These are phyloP conservation scores for Lactuca saligna DNA, from an alignment of 129 eudicot genomes.

Conservation along the genomic window DNA sequence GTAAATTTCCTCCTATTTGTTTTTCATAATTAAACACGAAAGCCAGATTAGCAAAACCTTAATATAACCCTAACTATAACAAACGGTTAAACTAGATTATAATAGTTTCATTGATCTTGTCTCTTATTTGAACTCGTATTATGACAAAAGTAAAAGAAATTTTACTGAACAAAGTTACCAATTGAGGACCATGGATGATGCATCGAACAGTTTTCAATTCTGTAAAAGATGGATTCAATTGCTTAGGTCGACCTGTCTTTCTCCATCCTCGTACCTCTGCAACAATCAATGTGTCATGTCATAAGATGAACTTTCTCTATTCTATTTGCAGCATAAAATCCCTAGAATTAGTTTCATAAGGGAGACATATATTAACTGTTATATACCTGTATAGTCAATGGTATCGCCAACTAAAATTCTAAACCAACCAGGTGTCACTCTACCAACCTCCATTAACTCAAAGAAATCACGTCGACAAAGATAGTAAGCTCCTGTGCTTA, in stretches of 20 bases:
- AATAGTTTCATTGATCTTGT: not conserved
- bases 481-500: slow-evolving; percentile 28
- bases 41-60: not conserved
- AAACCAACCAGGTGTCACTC: slow-evolving; percentile 12
- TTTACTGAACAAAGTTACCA: not conserved
- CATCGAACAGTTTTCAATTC: slow-evolving; percentile 20
- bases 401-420: slow-evolving; percentile 19
- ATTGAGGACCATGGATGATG: slow-evolving; percentile 19
- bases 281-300: not conserved
- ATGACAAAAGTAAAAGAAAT: not conserved
- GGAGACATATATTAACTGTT: not conserved
- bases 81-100: not conserved
- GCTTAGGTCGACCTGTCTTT: slow-evolving; percentile 27
- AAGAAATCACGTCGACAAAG: slow-evolving; percentile 30
- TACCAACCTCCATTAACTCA: slow-evolving; percentile 25
- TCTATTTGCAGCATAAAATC: not conserved
- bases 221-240: slow-evolving; percentile 19
- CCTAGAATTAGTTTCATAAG: not conserved
- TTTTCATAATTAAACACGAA: not conserved
- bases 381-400: slow-evolving; percentile 24
- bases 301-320: not conserved
- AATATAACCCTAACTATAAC: not conserved
- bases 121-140: not conserved
- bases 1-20: slow-evolving; percentile 14
- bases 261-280: slow-evolving; percentile 39